Evolutionary conservation across 306 rosid species (phyloP).

Genomic region (apple (Malus domestica)): DNA sequence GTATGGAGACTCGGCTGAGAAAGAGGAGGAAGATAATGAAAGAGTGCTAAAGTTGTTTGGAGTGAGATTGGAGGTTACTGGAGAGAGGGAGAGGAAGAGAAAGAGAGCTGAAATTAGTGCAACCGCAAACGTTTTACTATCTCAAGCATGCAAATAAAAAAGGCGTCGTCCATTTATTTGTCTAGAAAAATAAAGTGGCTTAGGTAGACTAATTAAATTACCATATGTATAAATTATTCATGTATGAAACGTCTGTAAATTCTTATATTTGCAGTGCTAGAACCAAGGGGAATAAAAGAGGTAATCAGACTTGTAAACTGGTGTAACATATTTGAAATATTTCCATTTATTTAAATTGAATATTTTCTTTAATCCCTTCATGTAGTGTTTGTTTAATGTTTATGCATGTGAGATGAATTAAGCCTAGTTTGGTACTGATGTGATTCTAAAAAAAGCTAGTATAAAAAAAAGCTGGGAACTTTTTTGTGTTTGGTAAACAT

Average conservation of each 20-base stretch:
- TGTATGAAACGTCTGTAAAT: not conserved
- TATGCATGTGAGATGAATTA: not conserved
- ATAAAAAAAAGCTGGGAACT: too few relatives aligned
- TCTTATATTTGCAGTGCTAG: not conserved
- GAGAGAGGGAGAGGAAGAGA: constrained; percentile 56
- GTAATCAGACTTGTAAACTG: not conserved
- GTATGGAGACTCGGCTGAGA: constrained; percentile 8
- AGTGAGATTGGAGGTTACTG: constrained; percentile 68
- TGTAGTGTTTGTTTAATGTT: not conserved
- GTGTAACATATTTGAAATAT: not conserved
- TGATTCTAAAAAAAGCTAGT: too few relatives aligned
- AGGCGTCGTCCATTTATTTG: not conserved
- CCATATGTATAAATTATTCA: not conserved
- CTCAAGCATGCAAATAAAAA: constrained; percentile 67
- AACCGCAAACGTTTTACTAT: constrained; percentile 49
- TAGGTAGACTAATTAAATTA: not conserved
- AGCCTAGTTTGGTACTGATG: too few relatives aligned
- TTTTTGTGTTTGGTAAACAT: too few relatives aligned
- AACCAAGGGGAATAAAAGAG: not conserved
- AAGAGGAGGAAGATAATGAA: constrained; percentile 20
- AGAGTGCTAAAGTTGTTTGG: constrained; percentile 74
- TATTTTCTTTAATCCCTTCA: too few relatives aligned
- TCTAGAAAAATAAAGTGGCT: not conserved
- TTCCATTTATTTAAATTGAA: not conserved
- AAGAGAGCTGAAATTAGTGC: constrained; percentile 47